Conservation (phyloP, 805 yeast genomes). For the Yarrowia sp. region DNA sequence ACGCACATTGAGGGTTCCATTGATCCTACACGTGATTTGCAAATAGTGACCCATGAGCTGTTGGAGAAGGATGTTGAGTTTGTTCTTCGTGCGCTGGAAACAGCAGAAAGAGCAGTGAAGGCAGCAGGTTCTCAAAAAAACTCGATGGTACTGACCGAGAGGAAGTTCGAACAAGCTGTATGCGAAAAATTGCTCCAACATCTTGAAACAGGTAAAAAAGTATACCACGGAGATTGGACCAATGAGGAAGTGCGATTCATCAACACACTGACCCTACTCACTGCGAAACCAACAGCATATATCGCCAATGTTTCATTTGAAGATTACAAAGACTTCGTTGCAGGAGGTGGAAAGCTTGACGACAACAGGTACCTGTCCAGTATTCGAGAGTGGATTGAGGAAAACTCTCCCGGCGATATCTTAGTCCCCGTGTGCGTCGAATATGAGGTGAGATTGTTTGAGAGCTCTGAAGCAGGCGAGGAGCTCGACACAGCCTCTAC, state of each 20-base stretch:
- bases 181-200: constrained; percentile 43
- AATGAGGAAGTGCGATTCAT: constrained; percentile 62
- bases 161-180: constrained; percentile 42
- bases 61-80: constrained; percentile 64
- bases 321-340: constrained; percentile 50
- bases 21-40: constrained; percentile 61
- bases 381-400: constrained; percentile 63
- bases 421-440: constrained; percentile 70
- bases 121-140: constrained; percentile 30
- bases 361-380: constrained; percentile 49
- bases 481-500: constrained; percentile 32
- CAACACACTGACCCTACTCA: constrained; percentile 67
- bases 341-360: constrained; percentile 32
- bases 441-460: constrained; percentile 59
- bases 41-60: constrained; percentile 62
- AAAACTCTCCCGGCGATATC: constrained; percentile 62
- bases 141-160: constrained; percentile 38
- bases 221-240: constrained; percentile 59
- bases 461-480: constrained; percentile 41
- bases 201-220: constrained; percentile 61
- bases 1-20: constrained; percentile 63
- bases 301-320: constrained; percentile 68
- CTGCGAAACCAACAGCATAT: constrained; percentile 85
- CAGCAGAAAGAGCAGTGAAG: constrained; percentile 48
- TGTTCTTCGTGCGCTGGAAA: constrained; percentile 55